Conservation (phyloP, 352 stramenopile species). For the Phytophthora kernoviae region DNA sequence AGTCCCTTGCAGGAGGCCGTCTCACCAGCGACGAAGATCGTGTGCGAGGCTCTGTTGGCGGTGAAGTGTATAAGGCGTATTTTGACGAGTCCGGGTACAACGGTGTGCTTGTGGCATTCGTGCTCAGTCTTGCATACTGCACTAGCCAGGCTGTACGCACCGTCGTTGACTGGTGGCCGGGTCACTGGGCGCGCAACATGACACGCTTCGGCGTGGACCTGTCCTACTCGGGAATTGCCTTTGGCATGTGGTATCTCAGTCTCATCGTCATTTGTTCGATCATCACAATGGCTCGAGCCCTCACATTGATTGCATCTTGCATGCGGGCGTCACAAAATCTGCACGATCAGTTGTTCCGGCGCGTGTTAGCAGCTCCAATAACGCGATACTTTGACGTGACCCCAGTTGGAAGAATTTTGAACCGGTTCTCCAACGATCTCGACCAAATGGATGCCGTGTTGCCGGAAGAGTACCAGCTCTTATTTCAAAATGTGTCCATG, state of each 20-base stretch:
- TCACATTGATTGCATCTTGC: conserved; percentile 41
- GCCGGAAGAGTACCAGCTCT: conserved; percentile 39
- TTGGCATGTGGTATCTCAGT: conserved; percentile 43
- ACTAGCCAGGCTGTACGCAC: conserved; percentile 12
- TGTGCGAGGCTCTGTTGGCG: conserved; percentile 32
- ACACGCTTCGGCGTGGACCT: conserved; percentile 1
- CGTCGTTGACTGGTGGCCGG: conserved; percentile 26
- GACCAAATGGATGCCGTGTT: conserved; percentile 53
- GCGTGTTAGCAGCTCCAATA: conserved; percentile 46
- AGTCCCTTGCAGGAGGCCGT: not conserved
- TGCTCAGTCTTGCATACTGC: conserved; percentile 5
- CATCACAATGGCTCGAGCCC: conserved; percentile 23
- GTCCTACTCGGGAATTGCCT: conserved; percentile 29
- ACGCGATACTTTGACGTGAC: conserved; percentile 64
- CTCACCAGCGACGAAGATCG: conserved; percentile 23
- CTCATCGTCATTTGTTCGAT: conserved; percentile 36
- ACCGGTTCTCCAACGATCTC: conserved; percentile 60
- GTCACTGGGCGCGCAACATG: conserved; percentile 23
- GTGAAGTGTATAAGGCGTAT: conserved; percentile 34
- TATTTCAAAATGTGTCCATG: conserved; percentile 38
- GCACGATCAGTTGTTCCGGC: conserved; percentile 47
- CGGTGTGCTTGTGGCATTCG: conserved; percentile 14
- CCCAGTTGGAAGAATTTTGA: conserved; percentile 55
- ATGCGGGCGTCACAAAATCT: conserved; percentile 37
- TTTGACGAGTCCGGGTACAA: conserved; percentile 34